Base-by-base conservation (phyloP, 495 filamentous ascomycete genomes). In the Amorphotheca resinae region DNA sequence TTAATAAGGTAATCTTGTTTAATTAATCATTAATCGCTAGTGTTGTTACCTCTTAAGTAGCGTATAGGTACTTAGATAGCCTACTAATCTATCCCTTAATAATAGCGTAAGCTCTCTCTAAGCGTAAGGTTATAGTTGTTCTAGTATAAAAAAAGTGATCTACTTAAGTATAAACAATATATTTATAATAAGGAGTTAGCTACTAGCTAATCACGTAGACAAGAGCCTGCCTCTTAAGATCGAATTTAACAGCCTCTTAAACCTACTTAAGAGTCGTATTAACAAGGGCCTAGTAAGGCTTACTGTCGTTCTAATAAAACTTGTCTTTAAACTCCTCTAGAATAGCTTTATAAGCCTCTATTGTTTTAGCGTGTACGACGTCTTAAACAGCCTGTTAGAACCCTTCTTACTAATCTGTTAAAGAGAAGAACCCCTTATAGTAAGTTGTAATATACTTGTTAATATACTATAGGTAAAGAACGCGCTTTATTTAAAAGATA, bases 391-490 rank as follows among this genome's bases (percentile, higher is more conserved):
- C 38, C 14, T 31, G 11, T 3, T 15, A 28, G 18, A 41, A 41
- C 14, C 4, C 22, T 15, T 41, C 38, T 15, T 23, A 41, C 15
- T 5, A 3, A 3, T 41, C 22, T 22, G 26, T 15, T 4, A n/a
- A 15, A 9, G 26, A 18, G 15, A 41, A 41, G 15, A 4, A 23
- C 7, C 3, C 5, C 15, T 41, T 41, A 31, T 31, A 33, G 31
- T 33, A 4, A 6, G 4, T 26, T 8, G 30, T 18, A 31, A 41
- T 22, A 17, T 41, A 30, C 15, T 28, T 41, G 11, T n/a, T 26
- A 31, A 41, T 41, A 31, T 41, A 22, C 38, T 15, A 41, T 15
- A 30, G 30, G 22, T 22, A 41, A 31, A 41, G 20, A 23, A 41
- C 15, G 4, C 7, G 26, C 22, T 41, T 41, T 4, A 4, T 37